Percentiles rank a stretch among this genome's conserved stretches.
These are phyloP conservation scores for Neurospora discreta DNA, from an alignment of 495 filamentous ascomycete species.

Conservation along the genomic window DNA sequence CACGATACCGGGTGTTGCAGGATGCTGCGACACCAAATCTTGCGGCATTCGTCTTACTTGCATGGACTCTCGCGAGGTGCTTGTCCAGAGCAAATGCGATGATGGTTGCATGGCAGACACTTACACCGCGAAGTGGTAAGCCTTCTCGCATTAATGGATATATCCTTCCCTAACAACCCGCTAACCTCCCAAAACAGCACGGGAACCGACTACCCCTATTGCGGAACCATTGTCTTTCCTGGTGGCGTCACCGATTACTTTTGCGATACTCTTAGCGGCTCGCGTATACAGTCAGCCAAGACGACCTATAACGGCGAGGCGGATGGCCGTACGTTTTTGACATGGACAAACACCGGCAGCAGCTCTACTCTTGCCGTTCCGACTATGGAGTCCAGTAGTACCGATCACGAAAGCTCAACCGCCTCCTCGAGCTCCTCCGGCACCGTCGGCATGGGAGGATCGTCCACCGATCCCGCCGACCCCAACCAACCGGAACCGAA, in stretches of 20 bases:
- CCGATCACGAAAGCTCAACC: background rate
- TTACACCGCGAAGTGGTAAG: constrained; percentile 30
- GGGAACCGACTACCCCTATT: constrained; percentile 14
- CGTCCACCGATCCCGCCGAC: background rate
- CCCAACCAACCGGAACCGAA: background rate
- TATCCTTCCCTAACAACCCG: background rate
- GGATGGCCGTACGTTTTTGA: constrained; percentile 15
- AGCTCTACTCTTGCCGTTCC: background rate
- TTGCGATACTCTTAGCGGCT: constrained; percentile 20
- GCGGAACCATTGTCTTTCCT: constrained; percentile 27
- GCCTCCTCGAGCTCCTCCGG: background rate
- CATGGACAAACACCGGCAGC: background rate
- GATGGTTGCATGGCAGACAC: constrained; percentile 23
- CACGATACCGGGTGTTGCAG: constrained; percentile 20
- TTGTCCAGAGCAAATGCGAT: constrained; percentile 19
- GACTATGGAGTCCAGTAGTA: background rate
- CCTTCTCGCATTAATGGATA: background rate
- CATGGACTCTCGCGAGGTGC: constrained; percentile 16
- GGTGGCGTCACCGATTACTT: constrained; percentile 28
- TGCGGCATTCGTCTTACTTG: constrained; percentile 23
- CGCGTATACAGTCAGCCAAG: constrained; percentile 19
- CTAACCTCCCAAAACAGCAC: constrained; percentile 15
- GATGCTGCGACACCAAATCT: constrained; percentile 21
- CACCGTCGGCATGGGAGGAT: background rate
- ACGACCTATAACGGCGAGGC: constrained; percentile 27